Conservation (phyloP, 495 filamentous ascomycete genomes). For the Penicillium dipodomyicola region DNA sequence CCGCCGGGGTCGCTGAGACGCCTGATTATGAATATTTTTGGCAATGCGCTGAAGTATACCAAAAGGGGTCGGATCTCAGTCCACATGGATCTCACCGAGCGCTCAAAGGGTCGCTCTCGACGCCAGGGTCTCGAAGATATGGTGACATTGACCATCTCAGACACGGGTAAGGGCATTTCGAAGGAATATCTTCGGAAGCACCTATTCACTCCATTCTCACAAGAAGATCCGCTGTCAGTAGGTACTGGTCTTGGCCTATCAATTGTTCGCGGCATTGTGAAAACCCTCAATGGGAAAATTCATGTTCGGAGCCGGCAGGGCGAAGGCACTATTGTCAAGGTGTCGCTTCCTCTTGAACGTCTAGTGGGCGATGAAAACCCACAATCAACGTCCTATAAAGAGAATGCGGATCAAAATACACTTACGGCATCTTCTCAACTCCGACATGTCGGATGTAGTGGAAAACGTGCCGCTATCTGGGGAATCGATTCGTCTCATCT, state of each 20-base stretch:
- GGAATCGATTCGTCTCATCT: conserved; percentile 14
- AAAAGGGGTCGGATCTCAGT: conserved; percentile 57
- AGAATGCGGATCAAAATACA: conserved; percentile 8
- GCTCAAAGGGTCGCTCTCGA: conserved; percentile 16
- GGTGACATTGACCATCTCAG: conserved; percentile 39
- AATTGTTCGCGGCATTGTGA: conserved; percentile 51
- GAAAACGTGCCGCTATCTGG: conserved; percentile 21
- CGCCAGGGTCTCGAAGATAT: conserved; percentile 28
- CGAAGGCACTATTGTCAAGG: conserved; percentile 47
- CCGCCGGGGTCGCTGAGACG: conserved; percentile 64
- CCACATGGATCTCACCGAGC: conserved; percentile 45
- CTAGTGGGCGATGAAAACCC: conserved; percentile 16
- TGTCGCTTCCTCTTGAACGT: conserved; percentile 41
- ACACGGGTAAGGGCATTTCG: conserved; percentile 49
- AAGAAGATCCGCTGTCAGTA: conserved; percentile 39
- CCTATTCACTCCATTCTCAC: conserved; percentile 44
- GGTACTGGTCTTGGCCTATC: conserved; percentile 51
- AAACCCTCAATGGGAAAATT: conserved; percentile 48
- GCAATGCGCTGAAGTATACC: conserved; percentile 73
- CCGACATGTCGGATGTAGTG: conserved; percentile 15
- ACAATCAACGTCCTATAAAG: neutral
- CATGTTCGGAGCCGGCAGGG: conserved; percentile 46
- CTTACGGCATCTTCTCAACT: conserved; percentile 11
- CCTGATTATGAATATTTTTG: conserved; percentile 69
- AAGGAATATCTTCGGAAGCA: conserved; percentile 42